phyloP scores from a whole-genome alignment of 441 rosid species.

The Hypseocharis bilobata region DNA sequence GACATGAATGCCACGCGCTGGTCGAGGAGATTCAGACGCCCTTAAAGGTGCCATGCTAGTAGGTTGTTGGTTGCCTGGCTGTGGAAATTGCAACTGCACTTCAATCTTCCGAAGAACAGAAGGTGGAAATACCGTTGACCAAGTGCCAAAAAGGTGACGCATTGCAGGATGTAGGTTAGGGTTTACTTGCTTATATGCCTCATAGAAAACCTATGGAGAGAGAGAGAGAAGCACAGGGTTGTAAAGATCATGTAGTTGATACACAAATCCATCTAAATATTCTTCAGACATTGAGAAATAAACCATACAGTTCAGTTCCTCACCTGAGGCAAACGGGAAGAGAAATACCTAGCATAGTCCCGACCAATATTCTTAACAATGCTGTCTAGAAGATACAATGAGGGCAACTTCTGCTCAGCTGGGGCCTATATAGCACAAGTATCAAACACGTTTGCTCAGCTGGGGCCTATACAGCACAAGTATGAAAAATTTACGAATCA shows the following conservation, averaged over 20 bases:
- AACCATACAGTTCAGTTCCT: constrained; percentile 20
- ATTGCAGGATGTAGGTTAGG: constrained; percentile 60
- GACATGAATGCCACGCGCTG: constrained; percentile 84
- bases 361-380: constrained; percentile 81
- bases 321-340: constrained; percentile 85
- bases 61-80: constrained; percentile 41
- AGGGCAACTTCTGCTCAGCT: constrained; percentile 76
- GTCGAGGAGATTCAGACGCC: constrained; percentile 64
- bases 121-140: constrained; percentile 76
- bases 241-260: neutral
- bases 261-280: neutral
- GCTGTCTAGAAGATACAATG: constrained; percentile 87
- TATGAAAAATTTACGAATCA: neutral
- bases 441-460: constrained; percentile 4
- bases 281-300: neutral
- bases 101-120: constrained; percentile 66
- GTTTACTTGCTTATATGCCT: constrained; percentile 68
- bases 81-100: constrained; percentile 48
- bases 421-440: constrained; percentile 50
- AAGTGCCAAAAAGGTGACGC: constrained; percentile 93
- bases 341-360: constrained; percentile 63
- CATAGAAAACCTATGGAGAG: constrained; percentile 57
- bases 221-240: constrained; percentile 9
- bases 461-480: neutral
- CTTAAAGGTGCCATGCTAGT: constrained; percentile 35